A percentile compares a stretch with the other conserved stretches of the same genome.
Evolutionary conservation across 495 filamentous ascomycete species (phyloP).

Genomic region (Podospora tetraspora): DNA sequence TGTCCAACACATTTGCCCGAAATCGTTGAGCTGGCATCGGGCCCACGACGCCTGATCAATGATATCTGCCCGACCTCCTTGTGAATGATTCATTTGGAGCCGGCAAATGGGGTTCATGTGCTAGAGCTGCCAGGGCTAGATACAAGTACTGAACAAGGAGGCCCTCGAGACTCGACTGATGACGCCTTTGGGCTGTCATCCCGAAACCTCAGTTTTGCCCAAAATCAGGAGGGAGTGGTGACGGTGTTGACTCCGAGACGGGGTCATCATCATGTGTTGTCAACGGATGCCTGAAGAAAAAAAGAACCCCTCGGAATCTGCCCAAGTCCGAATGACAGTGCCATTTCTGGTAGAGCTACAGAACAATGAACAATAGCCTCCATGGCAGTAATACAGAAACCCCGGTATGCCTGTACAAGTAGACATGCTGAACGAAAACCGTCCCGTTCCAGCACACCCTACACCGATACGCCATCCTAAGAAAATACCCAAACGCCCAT

Average conservation of each 20-base stretch:
- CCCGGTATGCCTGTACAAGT: neutral
- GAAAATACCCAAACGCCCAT: neutral
- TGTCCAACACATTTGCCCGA: neutral
- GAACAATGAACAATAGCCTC: too few species aligned
- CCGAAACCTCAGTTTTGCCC: neutral
- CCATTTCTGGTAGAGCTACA: neutral
- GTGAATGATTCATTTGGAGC: neutral
- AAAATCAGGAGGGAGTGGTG: neutral
- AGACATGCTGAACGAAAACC: neutral
- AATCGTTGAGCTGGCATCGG: conserved; percentile 1
- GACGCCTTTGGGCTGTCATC: neutral
- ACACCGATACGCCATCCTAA: neutral
- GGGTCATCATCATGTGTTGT: neutral
- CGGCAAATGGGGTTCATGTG: too few species aligned
- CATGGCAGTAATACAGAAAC: too few species aligned
- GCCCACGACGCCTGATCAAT: neutral
- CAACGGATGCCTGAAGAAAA: neutral
- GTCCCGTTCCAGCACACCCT: neutral
- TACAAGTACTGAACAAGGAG: neutral
- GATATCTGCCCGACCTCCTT: neutral
- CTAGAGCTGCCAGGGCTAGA: neutral
- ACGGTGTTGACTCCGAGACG: neutral
- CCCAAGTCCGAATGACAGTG: neutral
- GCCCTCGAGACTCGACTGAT: neutral
- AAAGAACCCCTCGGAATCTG: neutral